Evolutionary conservation across 2,329 filamentous ascomycete genomes (phyloP), one percentile per base, ranked within the genome.

Genomic region (Alternaria infectoria): DNA sequence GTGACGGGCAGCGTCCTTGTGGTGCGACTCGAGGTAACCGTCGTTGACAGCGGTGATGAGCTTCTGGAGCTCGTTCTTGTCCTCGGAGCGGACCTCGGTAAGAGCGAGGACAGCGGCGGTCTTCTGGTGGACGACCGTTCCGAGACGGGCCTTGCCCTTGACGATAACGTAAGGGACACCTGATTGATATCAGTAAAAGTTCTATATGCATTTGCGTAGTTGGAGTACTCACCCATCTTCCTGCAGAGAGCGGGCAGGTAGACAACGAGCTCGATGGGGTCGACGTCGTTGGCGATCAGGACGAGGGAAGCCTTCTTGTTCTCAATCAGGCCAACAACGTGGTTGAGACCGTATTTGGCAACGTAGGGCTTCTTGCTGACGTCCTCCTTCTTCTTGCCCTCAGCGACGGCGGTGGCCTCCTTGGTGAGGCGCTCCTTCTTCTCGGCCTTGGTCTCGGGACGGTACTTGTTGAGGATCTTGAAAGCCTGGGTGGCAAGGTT

Each of bases 401-500:
- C 94, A 83, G 93, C 90, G 83, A 99, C 90, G 80, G 96, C 96
- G 78, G 94, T 97, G 72, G 96, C 96, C 90, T 99, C 96, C 89
- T 97, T 93, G 83, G 92, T 90, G 73, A 99, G 89, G 86, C 96
- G 93, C 88, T 99, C 96, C 91, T 98, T 99, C 93, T 99, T 99
- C 91, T 98, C 95, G 78, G 88, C 87, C 91, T 97, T 98, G 85
- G 93, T 96, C 90, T 99, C 96, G 75, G 96, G 96, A 79, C 95
- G 93, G 91, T 99, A 99, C 90, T 99, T 99, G 92, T 97, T 97
- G 82, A 99, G 92, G 82, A 99, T 91, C 90, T 98, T 98, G 89
- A 99, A 96, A 73, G 93, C 88, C 88, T 98, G 95, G 79, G 93
- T 92, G 76, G 96, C 96, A 74, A 95, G 76, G 73, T 80, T 81